Conservation (phyloP, 768 basidiomycete species). For the Goffeauzyma gilvescens region DNA sequence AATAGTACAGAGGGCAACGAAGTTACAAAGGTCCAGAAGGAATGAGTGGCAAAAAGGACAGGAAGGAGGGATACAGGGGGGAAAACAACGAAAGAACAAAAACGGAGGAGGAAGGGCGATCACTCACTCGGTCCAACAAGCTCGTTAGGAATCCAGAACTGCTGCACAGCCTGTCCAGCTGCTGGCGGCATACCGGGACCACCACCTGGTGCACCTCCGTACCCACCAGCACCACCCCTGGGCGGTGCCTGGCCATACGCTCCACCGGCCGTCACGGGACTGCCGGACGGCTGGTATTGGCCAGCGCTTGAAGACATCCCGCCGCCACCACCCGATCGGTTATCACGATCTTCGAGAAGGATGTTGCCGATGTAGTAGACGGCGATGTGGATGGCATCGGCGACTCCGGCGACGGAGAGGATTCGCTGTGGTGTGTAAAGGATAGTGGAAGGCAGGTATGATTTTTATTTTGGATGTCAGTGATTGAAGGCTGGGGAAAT, state of each 20-base stretch:
- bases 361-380: slow-evolving; percentile 99
- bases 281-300: slow-evolving; percentile 36
- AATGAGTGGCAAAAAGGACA: too few relatives aligned
- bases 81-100: too few relatives aligned
- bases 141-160: slow-evolving; percentile 95
- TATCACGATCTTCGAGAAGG: slow-evolving; percentile 50
- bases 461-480: too few relatives aligned
- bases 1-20: too few relatives aligned
- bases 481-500: too few relatives aligned
- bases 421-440: slow-evolving; percentile 57
- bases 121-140: slow-evolving; percentile 46
- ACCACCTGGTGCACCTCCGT: slow-evolving; percentile 7
- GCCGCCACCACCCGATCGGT: slow-evolving; percentile 3
- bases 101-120: too few relatives aligned
- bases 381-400: slow-evolving; percentile 96
- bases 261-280: slow-evolving; percentile 32
- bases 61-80: too few relatives aligned
- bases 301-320: background rate
- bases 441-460: too few relatives aligned
- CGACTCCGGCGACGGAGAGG: slow-evolving; percentile 90
- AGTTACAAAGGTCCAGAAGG: too few relatives aligned
- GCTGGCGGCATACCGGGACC: slow-evolving; percentile 7
- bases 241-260: slow-evolving; percentile 49
- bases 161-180: slow-evolving; percentile 60
- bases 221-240: slow-evolving; percentile 42